A percentile compares a stretch with the other conserved stretches of the same genome.
Evolutionary conservation across 2,329 filamentous ascomycete genomes (phyloP).

Genomic region (Cladophialophora psammophila): DNA sequence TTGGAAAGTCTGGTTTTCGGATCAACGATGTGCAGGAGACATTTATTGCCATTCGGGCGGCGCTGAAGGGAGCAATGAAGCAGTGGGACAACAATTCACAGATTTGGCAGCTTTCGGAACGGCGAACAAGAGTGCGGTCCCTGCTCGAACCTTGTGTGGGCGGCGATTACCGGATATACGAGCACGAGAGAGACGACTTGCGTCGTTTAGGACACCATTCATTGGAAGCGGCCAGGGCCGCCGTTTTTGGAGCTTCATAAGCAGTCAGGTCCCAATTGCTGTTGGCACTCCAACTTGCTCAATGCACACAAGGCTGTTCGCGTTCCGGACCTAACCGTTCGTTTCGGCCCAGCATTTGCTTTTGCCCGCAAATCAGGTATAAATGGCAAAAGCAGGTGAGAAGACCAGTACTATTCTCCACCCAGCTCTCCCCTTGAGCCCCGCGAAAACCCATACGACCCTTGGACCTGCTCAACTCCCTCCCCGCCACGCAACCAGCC

Average conservation of each 20-base stretch:
- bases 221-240: background rate
- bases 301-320: background rate
- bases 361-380: background rate
- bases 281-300: background rate
- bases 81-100: slow-evolving; percentile 27
- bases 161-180: slow-evolving; percentile 39
- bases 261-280: background rate
- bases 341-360: background rate
- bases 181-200: slow-evolving; percentile 33
- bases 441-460: background rate
- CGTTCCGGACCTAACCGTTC: background rate
- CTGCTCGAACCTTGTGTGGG: slow-evolving; percentile 35
- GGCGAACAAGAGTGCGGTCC: slow-evolving; percentile 16
- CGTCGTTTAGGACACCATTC: slow-evolving; percentile 17
- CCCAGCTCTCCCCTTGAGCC: background rate
- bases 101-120: background rate
- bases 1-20: slow-evolving; percentile 56
- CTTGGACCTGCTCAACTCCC: slow-evolving; percentile 45
- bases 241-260: slow-evolving; percentile 2
- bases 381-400: background rate
- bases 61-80: slow-evolving; percentile 31
- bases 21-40: slow-evolving; percentile 60
- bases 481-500: slow-evolving; percentile 56
- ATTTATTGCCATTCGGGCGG: slow-evolving; percentile 43
- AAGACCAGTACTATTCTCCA: background rate